A percentile compares a stretch with the other conserved stretches of the same genome.
Conservation (phyloP, 1,284 basidiomycete species). For the Apiotrichum domesticum region DNA sequence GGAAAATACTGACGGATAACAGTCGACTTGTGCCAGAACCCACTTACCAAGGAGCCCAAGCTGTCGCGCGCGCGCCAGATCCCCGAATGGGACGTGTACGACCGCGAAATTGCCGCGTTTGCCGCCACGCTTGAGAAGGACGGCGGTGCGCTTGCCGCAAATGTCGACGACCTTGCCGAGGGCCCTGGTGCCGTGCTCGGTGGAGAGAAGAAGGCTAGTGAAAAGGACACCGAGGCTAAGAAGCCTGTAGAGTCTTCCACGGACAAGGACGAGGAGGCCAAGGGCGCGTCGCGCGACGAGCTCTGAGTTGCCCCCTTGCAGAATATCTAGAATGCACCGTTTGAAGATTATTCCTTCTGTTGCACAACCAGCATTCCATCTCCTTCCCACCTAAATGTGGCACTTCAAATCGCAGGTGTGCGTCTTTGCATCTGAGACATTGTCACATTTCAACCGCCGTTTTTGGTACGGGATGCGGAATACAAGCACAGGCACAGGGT, state of each 20-base stretch:
- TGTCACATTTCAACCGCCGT: not conserved
- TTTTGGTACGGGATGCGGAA: not conserved
- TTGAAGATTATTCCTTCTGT: too few species aligned
- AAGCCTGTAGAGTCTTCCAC: too few species aligned
- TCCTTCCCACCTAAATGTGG: too few species aligned
- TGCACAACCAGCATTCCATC: too few species aligned
- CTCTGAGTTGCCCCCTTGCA: not conserved
- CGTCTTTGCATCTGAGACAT: not conserved
- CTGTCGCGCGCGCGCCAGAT: constrained; percentile 86
- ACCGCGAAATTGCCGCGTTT: constrained; percentile 55
- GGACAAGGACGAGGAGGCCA: not conserved
- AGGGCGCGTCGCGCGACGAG: not conserved
- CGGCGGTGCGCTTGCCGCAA: constrained; percentile 56
- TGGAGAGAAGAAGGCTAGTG: too few species aligned
- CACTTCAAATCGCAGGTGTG: not conserved
- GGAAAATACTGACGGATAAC: constrained; percentile 24
- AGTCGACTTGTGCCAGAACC: constrained; percentile 92
- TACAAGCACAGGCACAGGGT: not conserved
- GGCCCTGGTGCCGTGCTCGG: not conserved
- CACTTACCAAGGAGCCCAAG: constrained; percentile 95
- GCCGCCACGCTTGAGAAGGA: constrained; percentile 54
- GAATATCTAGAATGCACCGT: too few species aligned
- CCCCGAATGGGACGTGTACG: constrained; percentile 94
- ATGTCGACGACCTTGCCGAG: constrained; percentile 61
- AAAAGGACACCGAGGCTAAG: too few species aligned